These are phyloP conservation scores for Astrothelium macrocarpum DNA, from an alignment of 495 filamentous ascomycete genomes.

Conservation along the genomic window DNA sequence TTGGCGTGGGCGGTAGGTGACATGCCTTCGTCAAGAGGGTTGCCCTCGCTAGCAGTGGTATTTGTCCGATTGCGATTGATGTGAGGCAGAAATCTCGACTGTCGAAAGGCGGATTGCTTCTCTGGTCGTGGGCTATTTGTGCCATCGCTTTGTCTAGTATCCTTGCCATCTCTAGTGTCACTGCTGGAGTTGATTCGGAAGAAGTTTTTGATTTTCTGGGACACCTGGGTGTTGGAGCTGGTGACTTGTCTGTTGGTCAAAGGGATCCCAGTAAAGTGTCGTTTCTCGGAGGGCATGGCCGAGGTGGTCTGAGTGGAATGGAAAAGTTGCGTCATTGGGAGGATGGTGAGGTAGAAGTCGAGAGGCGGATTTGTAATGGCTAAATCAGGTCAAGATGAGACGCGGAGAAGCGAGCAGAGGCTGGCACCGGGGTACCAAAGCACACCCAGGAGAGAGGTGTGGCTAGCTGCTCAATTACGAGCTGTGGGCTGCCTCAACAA, in stretches of 20 bases:
- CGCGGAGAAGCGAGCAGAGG: background rate
- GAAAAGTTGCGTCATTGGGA: conserved; percentile 31
- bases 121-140: conserved; percentile 41
- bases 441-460: background rate
- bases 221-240: conserved; percentile 52
- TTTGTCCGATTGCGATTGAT: conserved; percentile 71
- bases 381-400: background rate
- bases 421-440: background rate
- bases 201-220: conserved; percentile 89
- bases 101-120: conserved; percentile 60
- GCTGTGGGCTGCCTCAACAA: background rate
- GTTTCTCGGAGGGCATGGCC: conserved; percentile 24
- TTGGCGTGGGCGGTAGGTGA: conserved; percentile 93
- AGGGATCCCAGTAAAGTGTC: conserved; percentile 27
- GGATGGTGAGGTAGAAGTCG: background rate
- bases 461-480: background rate
- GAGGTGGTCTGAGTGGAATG: conserved; percentile 24
- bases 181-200: conserved; percentile 82
- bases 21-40: conserved; percentile 74
- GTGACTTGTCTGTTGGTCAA: conserved; percentile 32
- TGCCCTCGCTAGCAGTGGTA: conserved; percentile 89
- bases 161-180: conserved; percentile 36
- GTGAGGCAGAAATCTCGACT: conserved; percentile 72
- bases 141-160: conserved; percentile 32
- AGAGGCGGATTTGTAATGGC: conserved; percentile 2